A percentile compares a stretch with the other conserved stretches of the same genome.
Evolutionary conservation across 805 yeast species (phyloP).

Genomic region (Candida vaughaniae): DNA sequence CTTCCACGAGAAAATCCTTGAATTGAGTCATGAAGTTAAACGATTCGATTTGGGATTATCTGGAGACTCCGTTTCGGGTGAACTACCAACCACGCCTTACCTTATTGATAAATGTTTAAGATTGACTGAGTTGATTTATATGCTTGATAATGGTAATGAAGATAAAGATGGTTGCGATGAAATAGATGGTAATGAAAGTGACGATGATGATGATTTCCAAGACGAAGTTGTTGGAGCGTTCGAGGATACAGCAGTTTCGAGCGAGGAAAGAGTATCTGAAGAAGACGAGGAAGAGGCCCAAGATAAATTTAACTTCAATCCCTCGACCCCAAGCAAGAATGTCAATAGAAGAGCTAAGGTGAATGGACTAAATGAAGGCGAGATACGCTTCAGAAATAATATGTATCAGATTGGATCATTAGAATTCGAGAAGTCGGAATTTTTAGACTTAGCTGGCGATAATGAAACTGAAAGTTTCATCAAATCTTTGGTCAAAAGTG

Average conservation of each 20-base stretch:
- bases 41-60: conserved; percentile 59
- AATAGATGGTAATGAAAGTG: conserved; percentile 4
- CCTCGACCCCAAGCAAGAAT: not conserved
- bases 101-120: conserved; percentile 65
- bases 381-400: conserved; percentile 23
- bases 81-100: conserved; percentile 67
- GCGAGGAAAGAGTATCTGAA: not conserved
- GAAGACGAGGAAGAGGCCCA: conserved; percentile 1
- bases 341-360: conserved; percentile 7
- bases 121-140: conserved; percentile 54
- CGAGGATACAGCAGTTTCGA: conserved; percentile 5
- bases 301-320: conserved; percentile 4
- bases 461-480: conserved; percentile 60
- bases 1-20: conserved; percentile 56
- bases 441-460: conserved; percentile 36
- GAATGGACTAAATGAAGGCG: conserved; percentile 16
- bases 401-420: conserved; percentile 46
- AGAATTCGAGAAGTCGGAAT: conserved; percentile 53
- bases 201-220: conserved; percentile 6
- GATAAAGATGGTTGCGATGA: conserved; percentile 7
- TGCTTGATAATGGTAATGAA: conserved; percentile 31
- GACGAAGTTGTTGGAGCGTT: conserved; percentile 2
- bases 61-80: conserved; percentile 48
- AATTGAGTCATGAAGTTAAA: conserved; percentile 54
- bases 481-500: conserved; percentile 33